Evolutionary conservation across 2,329 filamentous ascomycete species (phyloP), one percentile per base, ranked within the genome.

Genomic region (Fusarium chaquense): DNA sequence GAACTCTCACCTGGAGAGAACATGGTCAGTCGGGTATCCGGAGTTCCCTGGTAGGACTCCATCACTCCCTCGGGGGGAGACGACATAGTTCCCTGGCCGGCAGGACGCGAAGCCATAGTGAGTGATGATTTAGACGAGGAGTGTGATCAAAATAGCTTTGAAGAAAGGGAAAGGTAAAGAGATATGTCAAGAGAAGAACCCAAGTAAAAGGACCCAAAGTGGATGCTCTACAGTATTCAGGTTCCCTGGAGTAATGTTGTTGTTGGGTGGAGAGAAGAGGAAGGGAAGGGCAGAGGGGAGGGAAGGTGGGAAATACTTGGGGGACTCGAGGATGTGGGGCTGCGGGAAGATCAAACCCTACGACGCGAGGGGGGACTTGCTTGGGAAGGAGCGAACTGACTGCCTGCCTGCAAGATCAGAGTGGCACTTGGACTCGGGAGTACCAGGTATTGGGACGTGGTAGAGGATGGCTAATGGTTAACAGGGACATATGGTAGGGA

Each of bases 21-120:
- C 8, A 85, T 80, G 7, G 89, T 90, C 43, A 90, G 70, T 51
- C 85, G 86, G 10, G 89, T 91, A 62, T 90, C 88, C 0, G 90
- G 90, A 8, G 90, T 92, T 18, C 85, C 86, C 70, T 87, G 85
- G 73, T 83, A 85, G 13, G 89, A 90, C 53, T 87, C 86, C 33
- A 82, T 83, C 22, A 81, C 85, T 55, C 76, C 81, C 3, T 85
- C 86, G 1, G 86, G 87, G 60, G 80, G 82, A 45, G 86, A 85
- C 5, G 86, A 87, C 33, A 83, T 77, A 6, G n/a, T 8, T 7
- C 13, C 22, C 11, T 20, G 36, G n/a, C 36, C 36, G 10, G 9
- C 36, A 2, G n/a, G 36, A 22, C n/a, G 36, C 11, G 36, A 22
- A 20, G 36, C 6, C 36, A 40, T 40, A n/a, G n/a, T 13, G n/a